phyloP scores from a whole-genome alignment of 352 stramenopile genomes.

The Globisporangium ultimum region DNA sequence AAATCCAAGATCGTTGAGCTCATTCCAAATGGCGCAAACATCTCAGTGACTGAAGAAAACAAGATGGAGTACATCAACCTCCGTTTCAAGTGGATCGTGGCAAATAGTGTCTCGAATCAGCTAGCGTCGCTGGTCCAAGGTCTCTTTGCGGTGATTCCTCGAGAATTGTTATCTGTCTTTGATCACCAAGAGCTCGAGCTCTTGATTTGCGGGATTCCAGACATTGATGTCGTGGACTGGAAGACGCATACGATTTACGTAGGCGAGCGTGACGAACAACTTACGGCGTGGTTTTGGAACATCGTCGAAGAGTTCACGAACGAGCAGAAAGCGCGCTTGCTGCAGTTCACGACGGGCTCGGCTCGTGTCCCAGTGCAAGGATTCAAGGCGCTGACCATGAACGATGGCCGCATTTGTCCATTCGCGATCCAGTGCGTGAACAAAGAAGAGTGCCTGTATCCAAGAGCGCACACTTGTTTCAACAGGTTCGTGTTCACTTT shows the following conservation, averaged over 20 bases:
- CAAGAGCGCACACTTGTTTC: conserved; percentile 83
- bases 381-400: conserved; percentile 87
- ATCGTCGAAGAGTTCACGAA: conserved; percentile 92
- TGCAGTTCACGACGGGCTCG: conserved; percentile 98
- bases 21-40: conserved; percentile 92
- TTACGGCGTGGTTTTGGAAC: conserved; percentile 98
- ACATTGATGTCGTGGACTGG: conserved; percentile 96
- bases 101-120: conserved; percentile 77
- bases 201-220: conserved; percentile 96
- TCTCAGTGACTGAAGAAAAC: conserved; percentile 95
- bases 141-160: conserved; percentile 96
- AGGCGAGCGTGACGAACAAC: conserved; percentile 76
- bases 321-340: conserved; percentile 94
- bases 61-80: conserved; percentile 97
- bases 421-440: conserved; percentile 86
- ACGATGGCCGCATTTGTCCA: conserved; percentile 83
- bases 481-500: conserved; percentile 45
- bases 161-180: conserved; percentile 94
- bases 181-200: conserved; percentile 97
- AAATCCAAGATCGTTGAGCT: conserved; percentile 92
- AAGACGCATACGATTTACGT: conserved; percentile 97
- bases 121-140: conserved; percentile 94
- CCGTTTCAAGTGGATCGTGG: conserved; percentile 84
- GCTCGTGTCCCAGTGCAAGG: conserved; percentile 90
- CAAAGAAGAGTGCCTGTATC: conserved; percentile 79